Base-by-base conservation (phyloP, 352 stramenopile species). In the Aphanomyces cochlioides region DNA sequence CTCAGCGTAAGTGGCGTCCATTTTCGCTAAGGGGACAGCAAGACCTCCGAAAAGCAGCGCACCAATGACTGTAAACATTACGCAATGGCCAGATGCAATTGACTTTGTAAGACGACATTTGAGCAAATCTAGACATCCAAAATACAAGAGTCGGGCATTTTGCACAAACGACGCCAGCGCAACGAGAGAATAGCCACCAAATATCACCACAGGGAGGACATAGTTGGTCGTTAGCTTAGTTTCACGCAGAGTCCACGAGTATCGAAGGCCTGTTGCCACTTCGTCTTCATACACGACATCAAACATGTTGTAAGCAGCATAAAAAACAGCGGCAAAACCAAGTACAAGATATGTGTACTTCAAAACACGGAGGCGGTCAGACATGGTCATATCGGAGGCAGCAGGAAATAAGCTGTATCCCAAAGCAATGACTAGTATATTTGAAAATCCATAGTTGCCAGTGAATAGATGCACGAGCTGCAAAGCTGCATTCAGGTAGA, bases 391-490 rank as follows among this genome's bases (percentile, higher is more conserved):
- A 1, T 61, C 54, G 1, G 54, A 41, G 6, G 54, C 1, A 28
- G 54, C n/a, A 41, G 54, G 54, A 2, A 61, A 39, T 12, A 61
- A 19, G 5, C 28, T 39, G 21, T 61, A 61, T 37, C 28, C 54
- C 15, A 61, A 39, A 12, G 54, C n/a, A 39, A 61, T 61, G 17
- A 37, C 54, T 47, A 98, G 77, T 5, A 96, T 5, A 76, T 98
- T 98, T 82, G 98, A 98, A 64, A 96, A 98, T 59, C 95, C 97
- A 79, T 98, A 98, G 76, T 96, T 97, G 5, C 93, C 92, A 12
- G 90, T 97, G 34, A 90, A 59, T 37, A 96, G 73, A 64, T 96
- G 97, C 19, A 84, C 59, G 19, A 97, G 71, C 73, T 98, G 92
- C 37, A 98, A 72, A 19, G 84, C 41, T 28, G 90, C 78, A 70